Percentiles rank a stretch among this genome's conserved stretches.
These are phyloP conservation scores for Ploettnerulaceae sp. DNA, from an alignment of 2,329 filamentous ascomycete genomes.

Conservation along the genomic window DNA sequence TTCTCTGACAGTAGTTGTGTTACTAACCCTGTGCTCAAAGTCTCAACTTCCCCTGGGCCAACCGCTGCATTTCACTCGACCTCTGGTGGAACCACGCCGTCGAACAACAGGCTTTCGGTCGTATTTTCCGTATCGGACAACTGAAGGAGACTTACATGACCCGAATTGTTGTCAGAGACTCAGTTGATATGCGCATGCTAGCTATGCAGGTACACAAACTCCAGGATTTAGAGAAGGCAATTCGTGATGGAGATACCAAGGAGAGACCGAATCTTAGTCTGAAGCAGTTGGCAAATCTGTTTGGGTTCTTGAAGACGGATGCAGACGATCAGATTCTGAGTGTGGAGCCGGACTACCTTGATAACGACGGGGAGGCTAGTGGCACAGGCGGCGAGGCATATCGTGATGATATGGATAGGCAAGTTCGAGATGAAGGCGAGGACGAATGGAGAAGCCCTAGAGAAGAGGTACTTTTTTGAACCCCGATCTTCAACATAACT, in stretches of 20 bases:
- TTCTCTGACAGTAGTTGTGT: neutral
- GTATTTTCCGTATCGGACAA: constrained; percentile 64
- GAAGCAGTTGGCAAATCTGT: constrained; percentile 41
- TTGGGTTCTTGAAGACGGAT: constrained; percentile 39
- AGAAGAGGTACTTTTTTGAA: too few species aligned
- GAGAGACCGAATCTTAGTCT: constrained; percentile 27
- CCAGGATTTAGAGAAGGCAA: constrained; percentile 31
- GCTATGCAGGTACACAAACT: constrained; percentile 53
- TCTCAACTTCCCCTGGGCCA: constrained; percentile 56
- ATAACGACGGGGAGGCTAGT: neutral
- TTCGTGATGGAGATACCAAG: constrained; percentile 18
- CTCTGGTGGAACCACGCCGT: constrained; percentile 35
- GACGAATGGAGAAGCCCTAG: neutral
- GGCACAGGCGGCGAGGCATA: neutral
- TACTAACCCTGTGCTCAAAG: neutral
- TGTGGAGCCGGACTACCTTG: constrained; percentile 28
- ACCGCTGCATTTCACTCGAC: constrained; percentile 39
- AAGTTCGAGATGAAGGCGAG: neutral
- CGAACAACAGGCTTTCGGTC: constrained; percentile 58
- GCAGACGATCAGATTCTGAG: constrained; percentile 31
- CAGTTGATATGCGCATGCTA: constrained; percentile 54
- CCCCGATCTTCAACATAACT: too few species aligned
- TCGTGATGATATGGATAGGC: neutral
- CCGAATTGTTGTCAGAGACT: constrained; percentile 49
- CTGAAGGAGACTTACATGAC: constrained; percentile 52